These are phyloP conservation scores for Fusarium temperatum DNA, from an alignment of 2,329 filamentous ascomycete genomes.

Conservation along the genomic window DNA sequence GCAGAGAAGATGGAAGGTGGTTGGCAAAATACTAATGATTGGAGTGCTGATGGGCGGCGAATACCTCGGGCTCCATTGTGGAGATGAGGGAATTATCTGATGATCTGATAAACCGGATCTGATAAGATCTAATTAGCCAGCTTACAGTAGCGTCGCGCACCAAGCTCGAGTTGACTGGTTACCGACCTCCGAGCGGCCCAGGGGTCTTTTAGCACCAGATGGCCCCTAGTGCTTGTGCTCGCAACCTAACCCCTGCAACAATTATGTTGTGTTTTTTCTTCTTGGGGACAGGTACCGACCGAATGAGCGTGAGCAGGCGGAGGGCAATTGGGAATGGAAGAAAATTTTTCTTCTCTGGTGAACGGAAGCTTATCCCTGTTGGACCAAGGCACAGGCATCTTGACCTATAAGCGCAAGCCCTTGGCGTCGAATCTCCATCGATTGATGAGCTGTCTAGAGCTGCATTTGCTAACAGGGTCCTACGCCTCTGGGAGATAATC, in stretches of 20 bases:
- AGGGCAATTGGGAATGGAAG: slow-evolving; percentile 8
- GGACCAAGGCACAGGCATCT: background rate
- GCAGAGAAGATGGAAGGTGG: background rate
- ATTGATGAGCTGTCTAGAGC: slow-evolving; percentile 9
- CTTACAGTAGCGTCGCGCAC: slow-evolving; percentile 32
- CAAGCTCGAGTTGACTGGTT: slow-evolving; percentile 36
- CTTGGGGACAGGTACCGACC: slow-evolving; percentile 27
- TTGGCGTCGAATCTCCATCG: background rate
- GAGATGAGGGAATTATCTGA: slow-evolving; percentile 60
- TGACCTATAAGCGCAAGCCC: background rate
- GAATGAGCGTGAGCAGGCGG: slow-evolving; percentile 1
- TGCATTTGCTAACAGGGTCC: background rate
- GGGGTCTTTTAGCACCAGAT: slow-evolving; percentile 16
- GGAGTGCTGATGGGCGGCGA: slow-evolving; percentile 19
- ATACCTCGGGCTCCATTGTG: slow-evolving; percentile 36
- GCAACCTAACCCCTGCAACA: slow-evolving; percentile 10
- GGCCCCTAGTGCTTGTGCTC: slow-evolving; percentile 3
- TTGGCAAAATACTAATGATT: slow-evolving; percentile 17
- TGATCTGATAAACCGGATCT: slow-evolving; percentile 64
- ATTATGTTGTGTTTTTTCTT: slow-evolving; percentile 11
- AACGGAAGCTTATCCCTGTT: background rate
- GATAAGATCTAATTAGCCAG: slow-evolving; percentile 50
- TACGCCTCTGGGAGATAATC: background rate
- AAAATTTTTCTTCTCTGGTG: slow-evolving; percentile 20
- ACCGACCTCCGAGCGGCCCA: slow-evolving; percentile 24